Conservation (phyloP, 176 grass and related monocot genomes). For the Oryza coarctata region DNA sequence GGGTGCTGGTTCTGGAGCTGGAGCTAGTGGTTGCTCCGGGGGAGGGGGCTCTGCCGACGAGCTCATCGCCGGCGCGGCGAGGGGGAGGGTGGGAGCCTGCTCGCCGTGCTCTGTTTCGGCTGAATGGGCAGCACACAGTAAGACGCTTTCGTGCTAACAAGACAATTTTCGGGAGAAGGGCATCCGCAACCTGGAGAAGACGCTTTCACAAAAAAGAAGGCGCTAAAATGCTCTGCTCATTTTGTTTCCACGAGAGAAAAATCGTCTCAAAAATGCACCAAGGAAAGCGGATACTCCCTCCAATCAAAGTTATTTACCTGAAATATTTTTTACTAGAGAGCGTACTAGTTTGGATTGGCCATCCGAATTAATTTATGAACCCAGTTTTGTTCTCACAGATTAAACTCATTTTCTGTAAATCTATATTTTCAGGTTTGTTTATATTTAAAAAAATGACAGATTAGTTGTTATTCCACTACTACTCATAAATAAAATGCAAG, state of each 20-base stretch:
- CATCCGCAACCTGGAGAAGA: too few relatives aligned
- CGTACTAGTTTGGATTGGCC: too few relatives aligned
- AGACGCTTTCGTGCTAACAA: neutral
- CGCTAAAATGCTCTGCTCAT: too few relatives aligned
- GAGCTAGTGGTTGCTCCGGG: conserved; percentile 14
- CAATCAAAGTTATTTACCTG: too few relatives aligned
- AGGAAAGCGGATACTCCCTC: neutral
- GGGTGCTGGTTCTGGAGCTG: conserved; percentile 11
- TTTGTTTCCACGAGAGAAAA: neutral
- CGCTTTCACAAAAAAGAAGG: too few relatives aligned
- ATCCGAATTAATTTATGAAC: too few relatives aligned
- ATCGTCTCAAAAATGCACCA: neutral
- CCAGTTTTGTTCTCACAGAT: neutral
- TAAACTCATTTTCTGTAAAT: neutral
- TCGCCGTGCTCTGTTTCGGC: neutral
- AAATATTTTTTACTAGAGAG: too few relatives aligned
- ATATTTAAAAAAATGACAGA: neutral
- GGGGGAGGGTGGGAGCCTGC: neutral
- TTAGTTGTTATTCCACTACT: neutral
- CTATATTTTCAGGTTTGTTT: neutral
- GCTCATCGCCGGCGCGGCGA: conserved; percentile 21
- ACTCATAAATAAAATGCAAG: neutral
- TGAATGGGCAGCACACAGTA: too few relatives aligned
- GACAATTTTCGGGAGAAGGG: neutral
- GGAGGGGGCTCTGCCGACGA: conserved; percentile 15